Conservation (phyloP, 257 asterid genomes). For the Nicotiana noctiflora region DNA sequence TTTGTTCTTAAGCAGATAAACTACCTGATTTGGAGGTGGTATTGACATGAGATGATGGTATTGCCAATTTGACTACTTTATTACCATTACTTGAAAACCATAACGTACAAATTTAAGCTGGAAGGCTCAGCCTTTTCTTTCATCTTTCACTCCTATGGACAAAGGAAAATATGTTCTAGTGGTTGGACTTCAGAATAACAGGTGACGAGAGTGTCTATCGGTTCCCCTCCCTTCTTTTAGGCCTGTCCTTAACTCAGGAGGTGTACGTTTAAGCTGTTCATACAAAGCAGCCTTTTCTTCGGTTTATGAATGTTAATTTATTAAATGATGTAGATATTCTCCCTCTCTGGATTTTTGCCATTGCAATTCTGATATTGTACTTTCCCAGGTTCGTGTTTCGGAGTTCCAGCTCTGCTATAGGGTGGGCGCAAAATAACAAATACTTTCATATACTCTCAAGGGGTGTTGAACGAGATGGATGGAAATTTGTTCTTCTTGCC, state of each 20-base stretch:
- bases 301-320: not conserved
- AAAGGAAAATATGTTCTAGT: not conserved
- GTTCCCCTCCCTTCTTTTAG: not conserved
- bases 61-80: not conserved
- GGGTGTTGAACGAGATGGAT: constrained; percentile 88
- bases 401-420: constrained; percentile 52
- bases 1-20: not conserved
- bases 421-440: constrained; percentile 64
- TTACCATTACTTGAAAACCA: not conserved
- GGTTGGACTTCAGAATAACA: not conserved
- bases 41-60: not conserved
- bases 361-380: constrained; percentile 1
- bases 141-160: not conserved
- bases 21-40: not conserved
- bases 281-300: not conserved
- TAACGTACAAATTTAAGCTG: not conserved
- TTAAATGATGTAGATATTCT: not conserved
- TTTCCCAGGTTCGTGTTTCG: constrained; percentile 49
- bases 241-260: not conserved
- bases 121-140: not conserved
- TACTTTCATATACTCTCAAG: constrained; percentile 63
- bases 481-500: constrained; percentile 92
- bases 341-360: not conserved
- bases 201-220: not conserved
- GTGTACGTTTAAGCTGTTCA: not conserved